These are phyloP conservation scores for Canavalia ensiformis DNA, from an alignment of 306 rosid genomes.

Conservation along the genomic window DNA sequence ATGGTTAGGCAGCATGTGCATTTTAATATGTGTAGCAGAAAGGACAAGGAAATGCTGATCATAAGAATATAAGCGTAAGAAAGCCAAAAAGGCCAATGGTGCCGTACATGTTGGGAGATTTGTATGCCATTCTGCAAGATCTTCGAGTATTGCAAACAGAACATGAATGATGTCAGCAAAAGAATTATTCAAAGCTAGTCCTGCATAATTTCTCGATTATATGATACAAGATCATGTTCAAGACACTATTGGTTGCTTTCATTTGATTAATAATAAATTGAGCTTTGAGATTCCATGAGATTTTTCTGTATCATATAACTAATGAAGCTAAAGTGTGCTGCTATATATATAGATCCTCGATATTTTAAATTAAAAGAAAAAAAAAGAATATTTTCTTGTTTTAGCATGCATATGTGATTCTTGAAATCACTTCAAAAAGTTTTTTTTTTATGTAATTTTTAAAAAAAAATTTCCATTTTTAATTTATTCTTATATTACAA, in stretches of 20 bases:
- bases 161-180: slow-evolving; percentile 36
- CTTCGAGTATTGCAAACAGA: slow-evolving; percentile 5
- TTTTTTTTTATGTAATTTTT: background rate
- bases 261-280: background rate
- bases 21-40: slow-evolving; percentile 5
- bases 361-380: background rate
- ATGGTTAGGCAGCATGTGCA: slow-evolving; percentile 2
- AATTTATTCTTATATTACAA: background rate
- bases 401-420: background rate
- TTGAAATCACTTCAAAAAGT: background rate
- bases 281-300: background rate
- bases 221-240: slow-evolving; percentile 5
- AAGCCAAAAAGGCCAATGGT: slow-evolving; percentile 13
- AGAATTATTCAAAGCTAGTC: background rate
- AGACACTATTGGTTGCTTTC: background rate
- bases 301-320: background rate
- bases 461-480: background rate
- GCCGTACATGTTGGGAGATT: slow-evolving; percentile 2
- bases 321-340: background rate
- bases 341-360: too few species aligned
- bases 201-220: background rate
- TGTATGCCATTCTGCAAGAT: background rate
- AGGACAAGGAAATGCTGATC: slow-evolving; percentile 27
- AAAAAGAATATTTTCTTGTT: background rate
- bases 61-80: background rate